Base-by-base conservation (phyloP, 208 protist species). In the Wallacemonas collosoma region DNA sequence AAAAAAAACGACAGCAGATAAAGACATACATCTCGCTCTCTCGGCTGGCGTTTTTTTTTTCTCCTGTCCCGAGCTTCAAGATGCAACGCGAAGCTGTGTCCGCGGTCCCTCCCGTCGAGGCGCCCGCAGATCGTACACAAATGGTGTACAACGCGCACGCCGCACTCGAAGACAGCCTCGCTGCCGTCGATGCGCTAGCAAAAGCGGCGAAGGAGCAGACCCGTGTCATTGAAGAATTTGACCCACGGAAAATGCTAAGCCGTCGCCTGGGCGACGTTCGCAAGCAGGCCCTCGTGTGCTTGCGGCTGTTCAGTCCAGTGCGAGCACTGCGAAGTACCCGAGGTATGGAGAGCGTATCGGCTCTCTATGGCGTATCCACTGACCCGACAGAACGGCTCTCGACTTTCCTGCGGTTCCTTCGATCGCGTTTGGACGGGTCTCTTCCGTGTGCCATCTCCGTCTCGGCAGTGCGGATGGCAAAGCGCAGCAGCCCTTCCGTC, bases 241-340 rank as follows among this genome's bases (percentile, higher is more conserved):
- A 87, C 54, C 75, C 83, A 41, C 87, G 79, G 77, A 26, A 53
- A n/a, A 74, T 75, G n/a, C 53, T 94, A 1, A 41, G 64, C 26
- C 38, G 65, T 1, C 11, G 65, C 75, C 14, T 61, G 79, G 7
- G 66, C 58, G 17, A 77, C 68, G 48, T 66, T 87, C 44, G 71
- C 74, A 55, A 61, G 60, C 11, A 67, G 78, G 2, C 68, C 77
- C 35, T 72, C 71, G 57, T 83, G 36, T 92, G 89, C 57, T 68
- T 95, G 57, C 82, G 88, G n/a, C 74, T 95, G 26, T 95, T 95
- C 75, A 87, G 68, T 38, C 76, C 76, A 0, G 39, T 38, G 15
- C 75, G 81, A 5, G 75, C 36, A 7, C 15, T 89, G 3, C 39
- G 76, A 17, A 72, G 68, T 11, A 74, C 65, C 35, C 86, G 80